Evolutionary conservation across 1,139 yeast species (phyloP).

Genomic region (Kodamaea alishanica): DNA sequence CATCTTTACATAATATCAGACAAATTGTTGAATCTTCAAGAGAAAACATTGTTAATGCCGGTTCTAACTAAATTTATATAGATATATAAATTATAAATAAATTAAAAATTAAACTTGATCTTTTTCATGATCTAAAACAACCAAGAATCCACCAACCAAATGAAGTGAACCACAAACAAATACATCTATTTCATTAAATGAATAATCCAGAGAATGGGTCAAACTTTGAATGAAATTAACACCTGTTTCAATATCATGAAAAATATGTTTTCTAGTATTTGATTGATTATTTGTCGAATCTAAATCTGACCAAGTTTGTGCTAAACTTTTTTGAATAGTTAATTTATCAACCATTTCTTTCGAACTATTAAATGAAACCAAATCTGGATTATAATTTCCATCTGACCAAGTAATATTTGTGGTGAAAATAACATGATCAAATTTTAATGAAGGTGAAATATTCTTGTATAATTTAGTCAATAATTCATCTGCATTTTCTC

Average conservation of each 20-base stretch:
- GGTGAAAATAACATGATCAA: conserved; percentile 79
- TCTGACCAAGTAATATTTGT: conserved; percentile 90
- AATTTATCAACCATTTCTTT: conserved; percentile 68
- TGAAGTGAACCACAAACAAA: conserved; percentile 94
- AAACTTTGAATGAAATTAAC: conserved; percentile 49
- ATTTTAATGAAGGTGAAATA: conserved; percentile 34
- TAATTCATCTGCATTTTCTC: conserved; percentile 70
- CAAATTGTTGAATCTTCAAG: conserved; percentile 44
- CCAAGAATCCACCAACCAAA: conserved; percentile 88
- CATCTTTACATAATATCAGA: conserved; percentile 39
- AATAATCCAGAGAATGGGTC: conserved; percentile 22
- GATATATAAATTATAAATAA: conserved; percentile 1
- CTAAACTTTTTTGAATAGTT: conserved; percentile 74
- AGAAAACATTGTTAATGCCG: conserved; percentile 39
- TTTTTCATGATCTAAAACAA: conserved; percentile 62
- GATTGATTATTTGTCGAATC: conserved; percentile 35
- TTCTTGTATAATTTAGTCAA: conserved; percentile 50
- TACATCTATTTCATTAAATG: conserved; percentile 51
- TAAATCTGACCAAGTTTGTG: conserved; percentile 62
- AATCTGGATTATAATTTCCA: conserved; percentile 76
- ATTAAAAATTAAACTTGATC: conserved; percentile 17
- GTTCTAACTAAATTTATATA: conserved; percentile 10
- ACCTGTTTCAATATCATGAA: conserved; percentile 74
- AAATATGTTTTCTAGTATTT: conserved; percentile 46
- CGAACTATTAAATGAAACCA: conserved; percentile 80